Evolutionary conservation across 2,329 filamentous ascomycete species (phyloP), one percentile per base, ranked within the genome.

Genomic region (Rutstroemia sp.): DNA sequence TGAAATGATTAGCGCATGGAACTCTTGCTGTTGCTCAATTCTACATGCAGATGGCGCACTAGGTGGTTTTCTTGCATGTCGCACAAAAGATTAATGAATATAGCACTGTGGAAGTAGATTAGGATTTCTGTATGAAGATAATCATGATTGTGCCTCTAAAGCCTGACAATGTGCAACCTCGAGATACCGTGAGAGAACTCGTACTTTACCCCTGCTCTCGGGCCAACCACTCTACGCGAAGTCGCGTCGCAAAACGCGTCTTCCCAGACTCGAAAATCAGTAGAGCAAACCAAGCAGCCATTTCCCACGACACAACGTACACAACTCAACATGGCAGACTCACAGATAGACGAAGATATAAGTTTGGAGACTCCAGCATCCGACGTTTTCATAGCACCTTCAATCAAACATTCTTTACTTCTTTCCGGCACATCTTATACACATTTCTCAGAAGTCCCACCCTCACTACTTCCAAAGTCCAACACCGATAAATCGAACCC

Each of bases 381-480:
- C 39, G 65, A 65, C 25, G 62, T 68, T 59, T 89, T 86, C 72
- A 73, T 88, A 60, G 86, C 87, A 14, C 88, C 88, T 6, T 91
- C 86, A 16, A 78, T 92, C 64, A 73, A 86, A 71, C 67, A 69
- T 47, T 55, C 73, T 17, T 69, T 73, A 41, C 77, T 91, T 59
- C 73, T 88, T 64, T 69, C 77, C 42, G 88, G 88, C 68, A 77
- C 78, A 48, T 85, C 87, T 42, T 90, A 89, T 73, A 78, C 81
- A 10, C 80, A 91, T 72, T 89, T 84, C 75, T 89, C 87, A 0
- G 75, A 81, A 16, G 76, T 89, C 1, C 89, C 88, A 1, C 68
- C 79, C 0, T 70, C 73, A n/a, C 80, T 90, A 52, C 78, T 78
- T 59, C 62, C 74, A 19, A 62, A 66, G 52, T 41, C 62, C 37